A percentile compares a stretch with the other conserved stretches of the same genome.
These are phyloP conservation scores for Phytophthora megakarya DNA, from an alignment of 352 stramenopile genomes.

Conservation along the genomic window DNA sequence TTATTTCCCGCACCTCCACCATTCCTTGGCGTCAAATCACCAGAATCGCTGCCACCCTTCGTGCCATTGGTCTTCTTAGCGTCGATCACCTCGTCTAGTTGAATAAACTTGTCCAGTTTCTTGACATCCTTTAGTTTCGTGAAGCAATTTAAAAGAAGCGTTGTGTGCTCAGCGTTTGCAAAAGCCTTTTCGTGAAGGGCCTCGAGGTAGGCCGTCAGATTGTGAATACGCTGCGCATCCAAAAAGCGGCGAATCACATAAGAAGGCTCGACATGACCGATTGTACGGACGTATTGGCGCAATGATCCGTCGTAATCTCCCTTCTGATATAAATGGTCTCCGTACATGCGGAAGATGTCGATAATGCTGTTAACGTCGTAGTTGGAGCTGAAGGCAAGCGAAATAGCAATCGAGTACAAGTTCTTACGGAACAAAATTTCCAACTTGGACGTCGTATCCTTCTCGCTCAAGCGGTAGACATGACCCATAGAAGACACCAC, in stretches of 20 bases:
- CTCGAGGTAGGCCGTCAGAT: conserved; percentile 97
- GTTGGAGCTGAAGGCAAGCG: conserved; percentile 95
- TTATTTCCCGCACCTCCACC: conserved; percentile 34
- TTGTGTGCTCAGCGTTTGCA: conserved; percentile 93
- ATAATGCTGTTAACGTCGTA: conserved; percentile 96
- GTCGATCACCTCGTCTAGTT: conserved; percentile 79
- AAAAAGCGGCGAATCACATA: conserved; percentile 99
- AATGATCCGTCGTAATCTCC: conserved; percentile 95
- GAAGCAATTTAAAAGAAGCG: conserved; percentile 95
- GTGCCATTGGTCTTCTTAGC: conserved; percentile 44
- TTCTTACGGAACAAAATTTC: conserved; percentile 97
- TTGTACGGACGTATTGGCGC: conserved; percentile 97
- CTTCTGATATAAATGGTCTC: conserved; percentile 98
- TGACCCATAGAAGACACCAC: conserved; percentile 85
- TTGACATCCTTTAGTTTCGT: conserved; percentile 94
- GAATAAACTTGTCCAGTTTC: conserved; percentile 93
- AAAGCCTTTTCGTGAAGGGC: conserved; percentile 91
- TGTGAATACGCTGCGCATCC: conserved; percentile 96
- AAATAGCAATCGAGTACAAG: conserved; percentile 97
- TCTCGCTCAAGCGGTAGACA: conserved; percentile 94
- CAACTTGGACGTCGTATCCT: conserved; percentile 96
- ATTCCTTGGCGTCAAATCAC: conserved; percentile 28
- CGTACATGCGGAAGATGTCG: conserved; percentile 96
- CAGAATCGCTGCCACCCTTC: conserved; percentile 31
- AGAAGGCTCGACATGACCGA: conserved; percentile 96